phyloP scores from a whole-genome alignment of 2,329 filamentous ascomycete species.

The Hysterium pulicare region DNA sequence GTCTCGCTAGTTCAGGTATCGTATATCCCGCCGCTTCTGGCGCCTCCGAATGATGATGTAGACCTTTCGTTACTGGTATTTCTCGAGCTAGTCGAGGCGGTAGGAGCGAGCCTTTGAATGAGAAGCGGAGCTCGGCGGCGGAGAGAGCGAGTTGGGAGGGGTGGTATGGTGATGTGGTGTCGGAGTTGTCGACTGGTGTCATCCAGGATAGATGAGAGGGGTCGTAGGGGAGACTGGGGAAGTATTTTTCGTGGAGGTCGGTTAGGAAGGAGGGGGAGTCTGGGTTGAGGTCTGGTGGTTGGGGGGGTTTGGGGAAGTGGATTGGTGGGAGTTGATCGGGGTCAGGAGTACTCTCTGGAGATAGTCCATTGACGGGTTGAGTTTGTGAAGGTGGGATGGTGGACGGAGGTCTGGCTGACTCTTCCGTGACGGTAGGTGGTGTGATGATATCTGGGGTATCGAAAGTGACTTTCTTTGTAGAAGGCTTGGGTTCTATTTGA shows the following conservation, averaged over 20 bases:
- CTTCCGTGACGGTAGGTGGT: neutral
- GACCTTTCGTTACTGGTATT: constrained; percentile 72
- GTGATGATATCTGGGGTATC: constrained; percentile 12
- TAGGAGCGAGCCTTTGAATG: constrained; percentile 77
- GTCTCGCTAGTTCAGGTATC: constrained; percentile 75
- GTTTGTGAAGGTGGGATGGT: neutral
- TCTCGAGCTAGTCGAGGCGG: constrained; percentile 70
- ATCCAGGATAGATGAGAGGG: constrained; percentile 89
- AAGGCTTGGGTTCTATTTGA: constrained; percentile 5
- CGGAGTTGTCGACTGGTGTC: constrained; percentile 61
- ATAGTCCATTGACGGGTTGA: constrained; percentile 3
- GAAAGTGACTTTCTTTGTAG: constrained; percentile 35
- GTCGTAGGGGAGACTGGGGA: constrained; percentile 80
- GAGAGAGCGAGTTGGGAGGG: constrained; percentile 70
- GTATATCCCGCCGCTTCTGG: constrained; percentile 95
- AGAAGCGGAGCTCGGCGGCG: constrained; percentile 78
- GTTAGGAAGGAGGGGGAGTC: constrained; percentile 77
- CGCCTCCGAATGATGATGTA: constrained; percentile 91
- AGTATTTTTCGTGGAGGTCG: constrained; percentile 88
- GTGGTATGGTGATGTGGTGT: constrained; percentile 73
- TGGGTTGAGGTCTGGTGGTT: constrained; percentile 74
- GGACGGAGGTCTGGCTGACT: neutral
- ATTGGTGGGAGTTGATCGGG: constrained; percentile 4
- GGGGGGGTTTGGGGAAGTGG: constrained; percentile 60
- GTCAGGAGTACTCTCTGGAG: constrained; percentile 3